Evolutionary conservation across 2,329 filamentous ascomycete species (phyloP).

Genomic region (Fusarium tanahbumbuense): DNA sequence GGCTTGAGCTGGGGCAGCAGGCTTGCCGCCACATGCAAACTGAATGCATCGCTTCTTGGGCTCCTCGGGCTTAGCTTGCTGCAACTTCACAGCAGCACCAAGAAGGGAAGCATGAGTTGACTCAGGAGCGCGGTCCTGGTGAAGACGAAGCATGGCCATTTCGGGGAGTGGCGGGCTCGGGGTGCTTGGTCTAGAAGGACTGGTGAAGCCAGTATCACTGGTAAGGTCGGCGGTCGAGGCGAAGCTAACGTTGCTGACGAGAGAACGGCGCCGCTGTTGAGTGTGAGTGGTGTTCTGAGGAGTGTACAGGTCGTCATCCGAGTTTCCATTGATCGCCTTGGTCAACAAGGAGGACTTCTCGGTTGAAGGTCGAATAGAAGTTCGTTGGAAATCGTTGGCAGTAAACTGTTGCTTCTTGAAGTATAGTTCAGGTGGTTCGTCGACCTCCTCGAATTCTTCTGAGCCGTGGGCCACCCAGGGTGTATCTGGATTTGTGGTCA

Average conservation of each 20-base stretch:
- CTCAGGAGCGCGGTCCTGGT: slow-evolving; percentile 47
- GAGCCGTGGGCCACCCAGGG: slow-evolving; percentile 55
- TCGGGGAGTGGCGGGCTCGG: slow-evolving; percentile 86
- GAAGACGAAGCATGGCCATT: slow-evolving; percentile 59
- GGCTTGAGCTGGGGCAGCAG: slow-evolving; percentile 54
- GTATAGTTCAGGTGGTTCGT: slow-evolving; percentile 83
- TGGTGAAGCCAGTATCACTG: slow-evolving; percentile 93
- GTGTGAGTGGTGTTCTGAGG: slow-evolving; percentile 52
- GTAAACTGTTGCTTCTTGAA: slow-evolving; percentile 44
- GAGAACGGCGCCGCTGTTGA: slow-evolving; percentile 68
- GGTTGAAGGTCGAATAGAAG: slow-evolving; percentile 59
- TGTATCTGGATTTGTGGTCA: slow-evolving; percentile 43
- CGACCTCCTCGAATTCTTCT: slow-evolving; percentile 79
- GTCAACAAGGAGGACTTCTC: slow-evolving; percentile 87
- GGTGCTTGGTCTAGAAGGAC: slow-evolving; percentile 86
- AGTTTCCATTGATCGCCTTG: slow-evolving; percentile 78
- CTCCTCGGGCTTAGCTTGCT: slow-evolving; percentile 56
- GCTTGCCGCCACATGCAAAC: slow-evolving; percentile 83
- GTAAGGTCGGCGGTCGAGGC: slow-evolving; percentile 90
- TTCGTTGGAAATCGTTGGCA: slow-evolving; percentile 59
- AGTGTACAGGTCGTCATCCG: slow-evolving; percentile 65
- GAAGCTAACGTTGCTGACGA: slow-evolving; percentile 82
- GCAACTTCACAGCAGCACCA: slow-evolving; percentile 39
- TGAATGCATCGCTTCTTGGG: slow-evolving; percentile 88
- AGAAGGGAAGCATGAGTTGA: slow-evolving; percentile 44